Evolutionary conservation across 352 stramenopile genomes (phyloP).

Genomic region (Aphanomyces astaci): DNA sequence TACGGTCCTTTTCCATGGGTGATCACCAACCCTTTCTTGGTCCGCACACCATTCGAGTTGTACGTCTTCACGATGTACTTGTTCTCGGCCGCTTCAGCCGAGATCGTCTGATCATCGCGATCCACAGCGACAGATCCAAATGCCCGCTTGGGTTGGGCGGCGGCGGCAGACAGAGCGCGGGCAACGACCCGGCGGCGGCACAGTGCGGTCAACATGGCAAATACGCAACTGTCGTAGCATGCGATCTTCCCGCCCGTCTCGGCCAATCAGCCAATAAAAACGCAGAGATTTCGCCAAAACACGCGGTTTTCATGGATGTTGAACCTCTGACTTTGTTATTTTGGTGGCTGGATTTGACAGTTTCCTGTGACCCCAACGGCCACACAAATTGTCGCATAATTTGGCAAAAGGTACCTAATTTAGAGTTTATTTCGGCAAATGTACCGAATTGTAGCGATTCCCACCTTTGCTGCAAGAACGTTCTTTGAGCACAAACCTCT

Average conservation of each 20-base stretch:
- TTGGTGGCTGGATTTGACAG: neutral
- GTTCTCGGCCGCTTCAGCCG: slow-evolving; percentile 50
- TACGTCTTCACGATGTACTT: slow-evolving; percentile 82
- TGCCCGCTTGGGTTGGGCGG: neutral
- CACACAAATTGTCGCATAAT: neutral
- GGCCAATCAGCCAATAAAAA: neutral
- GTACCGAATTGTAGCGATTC: neutral
- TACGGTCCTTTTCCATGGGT: slow-evolving; percentile 87
- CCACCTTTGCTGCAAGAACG: neutral
- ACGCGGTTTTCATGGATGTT: too few species aligned
- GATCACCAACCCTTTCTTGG: slow-evolving; percentile 57
- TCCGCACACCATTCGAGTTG: slow-evolving; percentile 64
- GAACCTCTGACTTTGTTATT: neutral
- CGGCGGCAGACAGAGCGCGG: neutral
- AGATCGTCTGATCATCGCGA: neutral
- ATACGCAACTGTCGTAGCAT: neutral
- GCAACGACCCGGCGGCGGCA: neutral
- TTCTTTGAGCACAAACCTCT: too few species aligned
- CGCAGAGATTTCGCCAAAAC: neutral
- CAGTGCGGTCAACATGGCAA: neutral
- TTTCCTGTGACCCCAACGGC: neutral
- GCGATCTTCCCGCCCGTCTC: neutral
- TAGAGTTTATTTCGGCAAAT: neutral
- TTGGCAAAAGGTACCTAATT: too few species aligned
- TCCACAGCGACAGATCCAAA: neutral